These are phyloP conservation scores for Coniochaeta sp. DNA, from an alignment of 2,329 filamentous ascomycete genomes.

Conservation along the genomic window DNA sequence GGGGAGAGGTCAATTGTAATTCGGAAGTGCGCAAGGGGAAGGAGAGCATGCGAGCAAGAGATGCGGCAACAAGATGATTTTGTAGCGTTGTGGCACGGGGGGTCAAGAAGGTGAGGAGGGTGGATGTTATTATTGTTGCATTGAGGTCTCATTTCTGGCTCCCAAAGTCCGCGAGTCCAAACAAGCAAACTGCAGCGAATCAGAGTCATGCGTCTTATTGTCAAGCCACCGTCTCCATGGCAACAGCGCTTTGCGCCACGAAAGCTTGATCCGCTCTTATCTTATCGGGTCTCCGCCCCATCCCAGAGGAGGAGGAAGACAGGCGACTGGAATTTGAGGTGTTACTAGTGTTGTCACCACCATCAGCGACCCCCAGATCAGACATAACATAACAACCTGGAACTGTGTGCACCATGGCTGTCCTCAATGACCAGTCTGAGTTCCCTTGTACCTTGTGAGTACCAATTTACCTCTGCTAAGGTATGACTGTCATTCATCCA, in stretches of 20 bases:
- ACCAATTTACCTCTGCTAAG: conserved; percentile 7
- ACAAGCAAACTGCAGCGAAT: conserved; percentile 8
- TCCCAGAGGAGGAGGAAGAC: background rate
- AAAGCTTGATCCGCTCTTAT: conserved; percentile 3
- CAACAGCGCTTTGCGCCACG: conserved; percentile 6
- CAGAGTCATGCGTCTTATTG: background rate
- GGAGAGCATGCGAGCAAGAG: conserved; percentile 12
- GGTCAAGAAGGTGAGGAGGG: background rate
- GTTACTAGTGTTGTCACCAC: background rate
- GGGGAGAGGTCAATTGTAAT: background rate
- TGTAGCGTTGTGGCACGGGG: conserved; percentile 1
- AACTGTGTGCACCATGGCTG: conserved; percentile 26
- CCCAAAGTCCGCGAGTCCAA: background rate
- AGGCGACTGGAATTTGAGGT: conserved; percentile 2
- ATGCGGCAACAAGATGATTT: conserved; percentile 9
- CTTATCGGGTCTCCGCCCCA: conserved; percentile 7
- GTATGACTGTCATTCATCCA: conserved; percentile 8
- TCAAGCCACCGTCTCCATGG: conserved; percentile 8
- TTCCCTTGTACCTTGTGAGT: conserved; percentile 61
- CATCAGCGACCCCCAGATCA: background rate
- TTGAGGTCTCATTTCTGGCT: conserved; percentile 5
- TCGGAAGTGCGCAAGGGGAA: conserved; percentile 4
- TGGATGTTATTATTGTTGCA: conserved; percentile 13
- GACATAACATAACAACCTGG: background rate
- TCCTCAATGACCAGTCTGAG: conserved; percentile 29